Evolutionary conservation across 2,329 filamentous ascomycete genomes (phyloP).

Genomic region (Epichloe uncinata): DNA sequence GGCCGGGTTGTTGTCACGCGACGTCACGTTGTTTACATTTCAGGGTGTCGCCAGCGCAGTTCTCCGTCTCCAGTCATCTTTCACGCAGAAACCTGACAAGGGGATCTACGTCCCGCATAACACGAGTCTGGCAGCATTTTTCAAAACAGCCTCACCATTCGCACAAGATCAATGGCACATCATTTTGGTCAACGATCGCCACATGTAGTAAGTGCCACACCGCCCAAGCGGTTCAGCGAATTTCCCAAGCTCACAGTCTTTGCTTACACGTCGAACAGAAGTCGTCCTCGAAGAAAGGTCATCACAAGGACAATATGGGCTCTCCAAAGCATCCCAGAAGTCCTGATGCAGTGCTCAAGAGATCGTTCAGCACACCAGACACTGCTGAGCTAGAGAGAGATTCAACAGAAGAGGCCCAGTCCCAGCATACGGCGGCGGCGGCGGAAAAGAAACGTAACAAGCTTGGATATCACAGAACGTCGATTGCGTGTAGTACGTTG

Average conservation of each 20-base stretch:
- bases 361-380: conserved; percentile 37
- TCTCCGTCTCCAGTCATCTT: too few relatives aligned
- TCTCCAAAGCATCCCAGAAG: conserved; percentile 17
- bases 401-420: conserved; percentile 14
- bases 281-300: background rate
- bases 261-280: background rate
- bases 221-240: background rate
- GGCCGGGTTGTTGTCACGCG: background rate
- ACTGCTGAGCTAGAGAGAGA: conserved; percentile 28
- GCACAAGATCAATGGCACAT: conserved; percentile 2
- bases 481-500: conserved; percentile 84
- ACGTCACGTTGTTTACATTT: background rate
- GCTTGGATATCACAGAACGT: conserved; percentile 87
- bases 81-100: too few relatives aligned
- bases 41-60: too few relatives aligned
- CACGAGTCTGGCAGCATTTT: background rate
- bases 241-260: background rate
- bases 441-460: conserved; percentile 63
- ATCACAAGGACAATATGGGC: conserved; percentile 1
- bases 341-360: conserved; percentile 26
- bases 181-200: conserved; percentile 1
- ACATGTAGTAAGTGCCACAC: conserved; percentile 2
- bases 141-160: background rate
- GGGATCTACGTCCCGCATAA: background rate
- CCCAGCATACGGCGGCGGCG: conserved; percentile 19